Percentiles rank a stretch among this genome's conserved stretches.
phyloP scores from a whole-genome alignment of 768 basidiomycete genomes.

The Astraeus odoratus region DNA sequence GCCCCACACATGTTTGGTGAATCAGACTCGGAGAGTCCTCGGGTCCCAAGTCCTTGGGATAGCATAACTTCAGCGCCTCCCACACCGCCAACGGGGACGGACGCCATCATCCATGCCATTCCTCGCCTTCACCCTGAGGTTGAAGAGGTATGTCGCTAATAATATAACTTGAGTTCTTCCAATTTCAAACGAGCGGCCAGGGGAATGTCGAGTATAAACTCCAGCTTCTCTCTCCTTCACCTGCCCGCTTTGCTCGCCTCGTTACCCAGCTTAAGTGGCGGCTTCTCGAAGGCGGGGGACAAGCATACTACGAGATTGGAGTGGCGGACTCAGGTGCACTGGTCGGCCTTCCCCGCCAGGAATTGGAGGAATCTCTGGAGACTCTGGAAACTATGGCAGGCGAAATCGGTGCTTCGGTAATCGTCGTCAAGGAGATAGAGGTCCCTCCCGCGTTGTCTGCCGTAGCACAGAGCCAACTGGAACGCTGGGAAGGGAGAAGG shows the following conservation, averaged over 20 bases:
- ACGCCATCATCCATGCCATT: slow-evolving; percentile 29
- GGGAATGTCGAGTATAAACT: slow-evolving; percentile 96
- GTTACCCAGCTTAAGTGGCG: slow-evolving; percentile 97
- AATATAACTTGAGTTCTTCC: not conserved
- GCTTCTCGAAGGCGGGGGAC: slow-evolving; percentile 75
- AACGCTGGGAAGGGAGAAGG: slow-evolving; percentile 32
- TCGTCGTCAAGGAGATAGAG: slow-evolving; percentile 85
- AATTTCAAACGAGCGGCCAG: slow-evolving; percentile 22
- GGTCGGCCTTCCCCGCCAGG: slow-evolving; percentile 64
- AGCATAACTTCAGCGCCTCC: slow-evolving; percentile 55
- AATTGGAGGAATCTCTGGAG: slow-evolving; percentile 76
- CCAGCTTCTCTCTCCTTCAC: slow-evolving; percentile 73
- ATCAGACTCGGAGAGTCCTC: slow-evolving; percentile 72
- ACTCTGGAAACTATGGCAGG: slow-evolving; percentile 93
- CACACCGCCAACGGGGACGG: slow-evolving; percentile 25
- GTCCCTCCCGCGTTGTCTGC: slow-evolving; percentile 49
- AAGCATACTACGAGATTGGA: slow-evolving; percentile 77
- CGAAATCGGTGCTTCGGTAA: slow-evolving; percentile 88
- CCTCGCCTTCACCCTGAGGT: slow-evolving; percentile 72
- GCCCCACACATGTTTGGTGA: slow-evolving; percentile 69
- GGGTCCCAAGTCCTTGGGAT: slow-evolving; percentile 81
- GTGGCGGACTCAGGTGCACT: slow-evolving; percentile 86
- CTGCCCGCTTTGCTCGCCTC: slow-evolving; percentile 71
- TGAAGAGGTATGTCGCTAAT: slow-evolving; percentile 42
- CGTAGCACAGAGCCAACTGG: slow-evolving; percentile 26